Percentiles rank a stretch among this genome's conserved stretches.
Conservation (phyloP, 2,329 filamentous ascomycete species). For the Cordyceps tenuipes region DNA sequence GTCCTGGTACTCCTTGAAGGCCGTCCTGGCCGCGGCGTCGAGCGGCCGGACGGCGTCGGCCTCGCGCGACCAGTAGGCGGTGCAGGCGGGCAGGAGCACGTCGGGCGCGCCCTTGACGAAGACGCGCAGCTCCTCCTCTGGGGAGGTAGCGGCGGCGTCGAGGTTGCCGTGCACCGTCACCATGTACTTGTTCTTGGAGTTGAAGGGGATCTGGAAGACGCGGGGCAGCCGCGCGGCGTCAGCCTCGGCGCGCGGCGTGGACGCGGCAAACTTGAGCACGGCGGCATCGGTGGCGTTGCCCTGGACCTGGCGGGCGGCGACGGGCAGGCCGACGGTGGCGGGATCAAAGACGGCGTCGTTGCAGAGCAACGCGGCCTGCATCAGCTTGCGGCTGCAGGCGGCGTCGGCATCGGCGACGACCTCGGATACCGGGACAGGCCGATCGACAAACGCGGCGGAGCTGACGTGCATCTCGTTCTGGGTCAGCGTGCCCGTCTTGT, state of each 20-base stretch:
- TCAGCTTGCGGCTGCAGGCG: constrained; percentile 18
- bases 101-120: constrained; percentile 48
- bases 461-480: constrained; percentile 38
- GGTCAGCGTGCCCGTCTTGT: constrained; percentile 35
- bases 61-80: constrained; percentile 26
- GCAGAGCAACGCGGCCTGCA: constrained; percentile 27
- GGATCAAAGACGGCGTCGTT: constrained; percentile 37
- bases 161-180: constrained; percentile 28
- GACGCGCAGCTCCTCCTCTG: constrained; percentile 31
- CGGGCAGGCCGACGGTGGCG: constrained; percentile 25
- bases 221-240: constrained; percentile 16
- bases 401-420: constrained; percentile 17
- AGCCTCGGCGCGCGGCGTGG: constrained; percentile 15
- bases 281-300: constrained; percentile 37
- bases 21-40: constrained; percentile 23
- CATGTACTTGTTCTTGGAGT: constrained; percentile 44
- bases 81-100: constrained; percentile 33
- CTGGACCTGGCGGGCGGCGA: constrained; percentile 27
- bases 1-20: constrained; percentile 30
- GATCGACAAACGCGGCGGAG: constrained; percentile 29
- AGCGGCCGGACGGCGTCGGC: constrained; percentile 26
- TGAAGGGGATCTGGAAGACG: constrained; percentile 37
- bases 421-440: constrained; percentile 20
- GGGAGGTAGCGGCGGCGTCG: background rate
- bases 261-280: constrained; percentile 31